Evolutionary conservation across 2,329 filamentous ascomycete species (phyloP), one percentile per base, ranked within the genome.

Genomic region (Xylariaceae sp.): DNA sequence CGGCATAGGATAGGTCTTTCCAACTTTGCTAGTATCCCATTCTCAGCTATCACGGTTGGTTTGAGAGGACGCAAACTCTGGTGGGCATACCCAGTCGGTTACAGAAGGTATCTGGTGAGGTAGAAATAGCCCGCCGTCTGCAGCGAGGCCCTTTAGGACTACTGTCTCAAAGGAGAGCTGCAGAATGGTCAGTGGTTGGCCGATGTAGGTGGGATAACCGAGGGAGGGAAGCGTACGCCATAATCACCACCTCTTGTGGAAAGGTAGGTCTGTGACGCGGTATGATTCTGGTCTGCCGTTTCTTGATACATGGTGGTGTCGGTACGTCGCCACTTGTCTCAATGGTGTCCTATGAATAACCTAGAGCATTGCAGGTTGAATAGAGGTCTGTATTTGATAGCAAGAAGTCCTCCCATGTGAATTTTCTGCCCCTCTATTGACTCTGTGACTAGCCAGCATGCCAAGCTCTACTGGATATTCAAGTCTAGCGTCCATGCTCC

Each of bases 161-260:
- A 92, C 92, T 48, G 92, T 86, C 74, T 97, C 92, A 72, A 97
- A 96, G 46, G 91, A 92, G 64, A 95, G 81, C 88, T 92, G 62
- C 18, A 58, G 33, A 36, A 24, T 6, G 23, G 44, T 50, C 15
- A 41, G 49, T 29, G 26, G 13, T 13, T 18, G 6, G n/a, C n/a
- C n/a, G 30, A 27, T 18, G 16, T 15, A 26, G 23, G 23, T 26
- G 3, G 35, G 6, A 26, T 8, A 23, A 20, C 8, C 13, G 33
- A 8, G 15, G 13, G 18, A 52, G n/a, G 18, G 15, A 15, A 32
- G n/a, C 57, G 18, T 50, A 60, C 57, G 15, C 55, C 58, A 42
- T 60, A 60, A 37, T 60, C 58, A 2, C 29, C 58, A 7, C 58
- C 58, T 24, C 58, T 50, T 4, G 58, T 60, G 2, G 58, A 60